phyloP scores from a whole-genome alignment of 129 eudicot genomes.

The Logfia minima region DNA sequence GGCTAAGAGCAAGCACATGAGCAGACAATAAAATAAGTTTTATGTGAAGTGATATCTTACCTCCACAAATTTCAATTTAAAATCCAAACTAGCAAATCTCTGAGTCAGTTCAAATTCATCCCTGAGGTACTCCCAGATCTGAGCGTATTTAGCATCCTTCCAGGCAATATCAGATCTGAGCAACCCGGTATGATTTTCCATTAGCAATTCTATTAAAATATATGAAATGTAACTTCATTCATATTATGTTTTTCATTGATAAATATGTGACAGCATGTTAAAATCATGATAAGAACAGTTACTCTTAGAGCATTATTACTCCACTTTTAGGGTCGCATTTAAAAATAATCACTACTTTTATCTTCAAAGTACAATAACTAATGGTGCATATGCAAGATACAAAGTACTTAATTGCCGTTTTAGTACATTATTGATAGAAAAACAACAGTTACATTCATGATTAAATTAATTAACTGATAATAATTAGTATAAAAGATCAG shows the following conservation, averaged over 20 bases:
- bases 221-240: neutral
- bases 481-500: too few relatives aligned
- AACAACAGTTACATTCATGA: too few relatives aligned
- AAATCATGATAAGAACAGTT: neutral
- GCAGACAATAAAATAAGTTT: constrained; percentile 14
- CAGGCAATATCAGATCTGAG: constrained; percentile 88
- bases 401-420: too few relatives aligned
- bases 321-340: too few relatives aligned
- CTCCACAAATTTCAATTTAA: constrained; percentile 93
- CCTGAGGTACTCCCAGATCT: constrained; percentile 92
- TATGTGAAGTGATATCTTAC: constrained; percentile 32
- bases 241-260: constrained; percentile 4
- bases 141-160: constrained; percentile 97
- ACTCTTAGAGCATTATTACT: neutral
- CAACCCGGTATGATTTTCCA: constrained; percentile 14
- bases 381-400: too few relatives aligned
- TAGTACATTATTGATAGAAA: too few relatives aligned
- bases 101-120: constrained; percentile 96
- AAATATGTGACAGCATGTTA: neutral
- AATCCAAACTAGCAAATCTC: constrained; percentile 93
- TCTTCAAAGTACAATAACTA: too few relatives aligned
- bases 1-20: neutral
- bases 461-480: too few relatives aligned
- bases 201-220: constrained; percentile 13
- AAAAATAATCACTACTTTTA: too few relatives aligned